Evolutionary conservation across 2,329 filamentous ascomycete species (phyloP).

Genomic region (Beauveria bassiana): DNA sequence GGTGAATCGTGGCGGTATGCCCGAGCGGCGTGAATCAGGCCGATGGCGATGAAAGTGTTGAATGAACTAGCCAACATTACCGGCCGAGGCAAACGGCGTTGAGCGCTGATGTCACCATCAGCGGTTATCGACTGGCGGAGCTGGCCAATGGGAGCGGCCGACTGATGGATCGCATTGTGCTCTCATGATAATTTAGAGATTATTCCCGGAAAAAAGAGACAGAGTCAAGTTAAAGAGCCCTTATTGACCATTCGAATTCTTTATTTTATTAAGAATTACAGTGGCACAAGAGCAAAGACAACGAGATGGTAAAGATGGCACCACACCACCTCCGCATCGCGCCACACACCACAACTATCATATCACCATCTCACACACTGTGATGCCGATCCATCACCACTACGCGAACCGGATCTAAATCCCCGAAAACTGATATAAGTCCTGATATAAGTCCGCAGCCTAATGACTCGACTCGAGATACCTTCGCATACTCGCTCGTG

Average conservation of each 20-base stretch:
- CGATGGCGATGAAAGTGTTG: background rate
- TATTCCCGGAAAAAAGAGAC: background rate
- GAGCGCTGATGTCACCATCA: background rate
- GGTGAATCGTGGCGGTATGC: background rate
- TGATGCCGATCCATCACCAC: background rate
- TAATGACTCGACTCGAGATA: background rate
- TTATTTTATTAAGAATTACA: too few relatives aligned
- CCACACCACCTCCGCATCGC: background rate
- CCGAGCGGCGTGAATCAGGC: background rate
- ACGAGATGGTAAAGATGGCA: background rate
- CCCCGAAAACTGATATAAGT: background rate
- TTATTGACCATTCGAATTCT: too few relatives aligned
- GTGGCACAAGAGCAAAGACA: too few relatives aligned
- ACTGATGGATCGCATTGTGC: background rate
- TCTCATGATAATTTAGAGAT: background rate
- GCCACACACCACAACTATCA: background rate
- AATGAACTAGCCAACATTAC: background rate
- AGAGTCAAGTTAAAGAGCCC: too few relatives aligned
- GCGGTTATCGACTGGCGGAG: background rate
- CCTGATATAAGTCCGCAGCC: background rate
- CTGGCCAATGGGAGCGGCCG: background rate
- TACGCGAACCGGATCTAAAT: background rate
- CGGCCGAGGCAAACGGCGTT: conserved; percentile 2
- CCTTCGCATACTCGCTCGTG: background rate
- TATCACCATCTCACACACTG: background rate